Conservation (phyloP, 2,329 filamentous ascomycete species). For the Calonectria multiphialidica region DNA sequence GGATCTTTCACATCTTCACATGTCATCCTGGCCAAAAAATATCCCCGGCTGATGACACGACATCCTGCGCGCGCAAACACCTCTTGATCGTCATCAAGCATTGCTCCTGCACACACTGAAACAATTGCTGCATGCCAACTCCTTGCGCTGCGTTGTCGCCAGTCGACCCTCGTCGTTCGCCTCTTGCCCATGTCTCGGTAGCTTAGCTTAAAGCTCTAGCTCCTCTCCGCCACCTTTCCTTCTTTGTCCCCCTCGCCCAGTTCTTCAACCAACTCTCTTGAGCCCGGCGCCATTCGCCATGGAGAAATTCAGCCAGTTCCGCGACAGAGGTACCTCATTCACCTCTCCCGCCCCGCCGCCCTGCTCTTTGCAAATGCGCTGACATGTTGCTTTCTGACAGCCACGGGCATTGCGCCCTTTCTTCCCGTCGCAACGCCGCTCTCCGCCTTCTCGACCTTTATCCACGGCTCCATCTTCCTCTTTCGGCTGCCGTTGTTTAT, state of each 20-base stretch:
- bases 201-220: conserved; percentile 24
- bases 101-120: conserved; percentile 4
- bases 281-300: conserved; percentile 59
- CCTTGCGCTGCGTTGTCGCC: neutral
- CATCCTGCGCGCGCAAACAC: neutral
- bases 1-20: conserved; percentile 21
- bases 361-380: neutral
- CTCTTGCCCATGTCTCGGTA: conserved; percentile 40
- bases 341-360: neutral
- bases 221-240: conserved; percentile 15
- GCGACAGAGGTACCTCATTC: conserved; percentile 78
- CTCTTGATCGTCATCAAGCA: neutral
- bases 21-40: conserved; percentile 7
- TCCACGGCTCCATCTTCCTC: conserved; percentile 80
- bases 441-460: conserved; percentile 71
- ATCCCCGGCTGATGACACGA: conserved; percentile 15
- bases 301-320: conserved; percentile 96
- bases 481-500: conserved; percentile 85
- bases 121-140: conserved; percentile 3
- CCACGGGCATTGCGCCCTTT: conserved; percentile 96
- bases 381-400: conserved; percentile 58
- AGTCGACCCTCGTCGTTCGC: conserved; percentile 12
- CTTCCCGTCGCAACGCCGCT: conserved; percentile 81
- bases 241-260: conserved; percentile 18
- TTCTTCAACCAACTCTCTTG: conserved; percentile 1